A percentile compares a stretch with the other conserved stretches of the same genome.
Conservation (phyloP, 1,284 basidiomycete genomes). For the Meira miltonrushii region DNA sequence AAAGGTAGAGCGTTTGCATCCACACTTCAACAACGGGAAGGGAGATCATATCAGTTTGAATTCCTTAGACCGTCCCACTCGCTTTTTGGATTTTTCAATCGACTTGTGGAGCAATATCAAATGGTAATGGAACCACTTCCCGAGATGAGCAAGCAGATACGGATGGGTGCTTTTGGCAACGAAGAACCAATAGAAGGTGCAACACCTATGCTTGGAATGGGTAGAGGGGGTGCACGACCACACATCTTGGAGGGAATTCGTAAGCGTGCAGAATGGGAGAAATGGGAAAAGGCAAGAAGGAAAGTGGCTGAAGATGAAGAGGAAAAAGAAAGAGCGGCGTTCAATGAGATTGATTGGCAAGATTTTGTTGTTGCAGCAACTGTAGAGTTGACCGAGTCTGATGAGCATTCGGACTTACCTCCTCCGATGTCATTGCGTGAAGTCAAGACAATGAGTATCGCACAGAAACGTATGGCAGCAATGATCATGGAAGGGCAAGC, state of each 20-base stretch:
- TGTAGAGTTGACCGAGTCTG: slow-evolving; percentile 91
- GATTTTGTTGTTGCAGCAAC: slow-evolving; percentile 98
- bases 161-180: slow-evolving; percentile 38
- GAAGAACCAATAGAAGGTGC: slow-evolving; percentile 16
- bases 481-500: slow-evolving; percentile 85
- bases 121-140: slow-evolving; percentile 80
- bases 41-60: slow-evolving; percentile 94
- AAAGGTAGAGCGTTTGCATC: slow-evolving; percentile 82
- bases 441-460: slow-evolving; percentile 90
- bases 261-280: slow-evolving; percentile 83
- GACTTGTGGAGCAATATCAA: slow-evolving; percentile 90
- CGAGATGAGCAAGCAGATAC: slow-evolving; percentile 66
- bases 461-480: slow-evolving; percentile 95
- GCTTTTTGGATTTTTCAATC: slow-evolving; percentile 92
- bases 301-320: slow-evolving; percentile 81
- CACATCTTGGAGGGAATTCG: slow-evolving; percentile 69
- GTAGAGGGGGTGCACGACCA: slow-evolving; percentile 58
- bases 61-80: slow-evolving; percentile 93
- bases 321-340: slow-evolving; percentile 57
- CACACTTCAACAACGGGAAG: slow-evolving; percentile 78
- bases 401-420: slow-evolving; percentile 74
- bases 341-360: slow-evolving; percentile 98
- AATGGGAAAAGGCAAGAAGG: slow-evolving; percentile 72
- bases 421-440: slow-evolving; percentile 90
- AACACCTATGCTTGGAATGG: slow-evolving; percentile 50